Base-by-base conservation (phyloP, 108 stramenopile genomes). In the Hondaea fermentalgiana region DNA sequence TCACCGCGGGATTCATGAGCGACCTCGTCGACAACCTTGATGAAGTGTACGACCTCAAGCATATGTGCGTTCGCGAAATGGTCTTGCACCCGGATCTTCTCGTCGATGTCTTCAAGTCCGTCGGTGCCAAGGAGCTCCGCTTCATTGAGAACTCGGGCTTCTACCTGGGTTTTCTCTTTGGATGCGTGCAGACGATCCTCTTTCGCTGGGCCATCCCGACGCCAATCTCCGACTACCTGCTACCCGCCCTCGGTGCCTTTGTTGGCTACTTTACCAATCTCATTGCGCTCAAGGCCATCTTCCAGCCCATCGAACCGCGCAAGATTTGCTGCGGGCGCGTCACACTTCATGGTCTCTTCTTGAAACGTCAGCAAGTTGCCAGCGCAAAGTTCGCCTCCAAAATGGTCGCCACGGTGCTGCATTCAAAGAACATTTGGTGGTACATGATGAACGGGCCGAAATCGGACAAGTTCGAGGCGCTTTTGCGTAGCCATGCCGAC, bases 111-210 rank as follows among this genome's bases (percentile, higher is more conserved):
- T 98, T 98, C 92, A 93, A 95, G 93, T 95, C 97, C 89, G 96
- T 96, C 87, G 98, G 98, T 44, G 96, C 95, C 8, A 95, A 96
- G 71, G 98, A 98, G 93, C 93, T 98, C 60, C 88, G 90, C 72
- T 98, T 98, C 91, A 97, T 98, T 72, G 94, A 96, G 76, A 88
- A 91, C 47, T 95, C 95, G 58, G 98, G 98, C n/a, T 95, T 97
- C 60, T 96, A 97, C 53, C 97, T 97, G 91, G 98, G 98, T 29
- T 97, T 97, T 90, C 60, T 97, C 21, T 97, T 98, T 91, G 98
- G 98, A 57, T 64, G 94, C 28, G 60, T 96, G 23, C 98, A 98
- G 91, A 97, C 96, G 94, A 64, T 91, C 5, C 88, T 97, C 21
- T 98, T 95, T 94, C 94, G 94, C 71, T 92, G 96, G 45, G 76